These are phyloP conservation scores for Arabidopsis arenosa DNA, from an alignment of 345 rosid species.

Conservation along the genomic window DNA sequence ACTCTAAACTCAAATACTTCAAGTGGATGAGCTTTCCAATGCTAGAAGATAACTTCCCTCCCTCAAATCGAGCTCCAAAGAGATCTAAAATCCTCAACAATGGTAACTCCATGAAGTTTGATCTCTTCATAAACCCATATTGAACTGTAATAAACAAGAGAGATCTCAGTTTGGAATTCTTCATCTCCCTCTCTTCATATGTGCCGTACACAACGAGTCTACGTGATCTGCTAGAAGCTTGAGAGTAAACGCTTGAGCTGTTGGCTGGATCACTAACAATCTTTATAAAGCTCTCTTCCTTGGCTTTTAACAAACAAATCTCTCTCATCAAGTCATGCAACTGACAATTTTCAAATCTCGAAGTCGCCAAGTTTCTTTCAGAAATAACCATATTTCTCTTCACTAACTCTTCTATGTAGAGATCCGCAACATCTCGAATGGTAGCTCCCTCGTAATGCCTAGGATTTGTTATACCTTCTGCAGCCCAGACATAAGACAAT, in stretches of 20 bases:
- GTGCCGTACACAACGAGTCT: not conserved
- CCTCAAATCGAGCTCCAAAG: no score
- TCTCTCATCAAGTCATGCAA: conserved; percentile 40
- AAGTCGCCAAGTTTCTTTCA: not conserved
- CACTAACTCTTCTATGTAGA: conserved; percentile 41
- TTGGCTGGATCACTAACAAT: not conserved
- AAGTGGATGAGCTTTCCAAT: conserved; percentile 49
- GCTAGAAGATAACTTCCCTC: conserved; percentile 29
- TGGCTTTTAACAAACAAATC: conserved; percentile 20
- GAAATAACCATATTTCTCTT: conserved; percentile 47
- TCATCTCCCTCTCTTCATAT: not conserved
- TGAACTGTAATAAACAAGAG: not conserved
- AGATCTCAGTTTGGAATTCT: not conserved
- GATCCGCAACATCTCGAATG: conserved; percentile 34
- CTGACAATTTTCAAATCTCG: not conserved
- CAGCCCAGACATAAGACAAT: conserved; percentile 48
- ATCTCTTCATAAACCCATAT: not conserved
- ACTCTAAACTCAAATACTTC: conserved; percentile 38
- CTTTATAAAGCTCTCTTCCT: conserved; percentile 22
- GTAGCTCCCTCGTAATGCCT: not conserved
- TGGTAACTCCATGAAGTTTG: not conserved
- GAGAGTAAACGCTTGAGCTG: not conserved
- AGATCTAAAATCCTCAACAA: not conserved
- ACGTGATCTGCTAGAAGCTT: conserved; percentile 19
- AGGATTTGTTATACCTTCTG: conserved; percentile 45